Percentiles rank a stretch among this genome's conserved stretches.
These are phyloP conservation scores for Meyerozyma carpophila DNA, from an alignment of 1,139 yeast genomes.

Conservation along the genomic window DNA sequence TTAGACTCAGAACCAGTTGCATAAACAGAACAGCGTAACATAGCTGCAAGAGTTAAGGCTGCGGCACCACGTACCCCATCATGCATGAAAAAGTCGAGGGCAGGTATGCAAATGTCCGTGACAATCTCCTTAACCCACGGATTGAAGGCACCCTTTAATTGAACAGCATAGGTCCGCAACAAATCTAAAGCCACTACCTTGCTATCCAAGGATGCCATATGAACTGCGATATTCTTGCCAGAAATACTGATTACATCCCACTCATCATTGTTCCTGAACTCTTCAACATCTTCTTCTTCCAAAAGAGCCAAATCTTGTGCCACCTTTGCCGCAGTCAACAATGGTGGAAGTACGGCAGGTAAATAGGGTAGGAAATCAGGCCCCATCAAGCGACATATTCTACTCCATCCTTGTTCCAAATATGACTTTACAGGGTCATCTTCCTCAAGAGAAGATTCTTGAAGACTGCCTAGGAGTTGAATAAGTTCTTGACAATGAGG, in stretches of 20 bases:
- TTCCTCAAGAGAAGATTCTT: conserved; percentile 47
- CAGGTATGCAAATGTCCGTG: conserved; percentile 77
- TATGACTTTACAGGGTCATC: conserved; percentile 88
- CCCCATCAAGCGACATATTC: conserved; percentile 83
- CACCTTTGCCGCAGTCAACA: conserved; percentile 78
- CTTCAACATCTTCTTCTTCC: conserved; percentile 85
- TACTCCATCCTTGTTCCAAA: conserved; percentile 94
- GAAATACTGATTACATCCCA: conserved; percentile 93
- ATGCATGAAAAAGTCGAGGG: conserved; percentile 84
- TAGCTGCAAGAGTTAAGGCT: conserved; percentile 75
- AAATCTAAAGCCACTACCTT: conserved; percentile 90
- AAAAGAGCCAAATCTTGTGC: conserved; percentile 84
- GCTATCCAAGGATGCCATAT: conserved; percentile 87
- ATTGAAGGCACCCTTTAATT: conserved; percentile 74
- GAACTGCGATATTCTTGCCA: conserved; percentile 92
- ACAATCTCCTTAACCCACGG: conserved; percentile 81
- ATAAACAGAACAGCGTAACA: conserved; percentile 61
- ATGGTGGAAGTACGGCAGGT: conserved; percentile 85
- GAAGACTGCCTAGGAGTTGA: conserved; percentile 68
- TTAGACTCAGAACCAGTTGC: conserved; percentile 55
- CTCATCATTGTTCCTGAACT: conserved; percentile 77
- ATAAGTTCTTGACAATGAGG: conserved; percentile 75
- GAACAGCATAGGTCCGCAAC: conserved; percentile 80
- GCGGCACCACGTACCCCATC: conserved; percentile 93
- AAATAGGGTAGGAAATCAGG: conserved; percentile 82